A percentile compares a stretch with the other conserved stretches of the same genome.
Conservation (phyloP, 106 monocot species). For the Vanilla planifolia region DNA sequence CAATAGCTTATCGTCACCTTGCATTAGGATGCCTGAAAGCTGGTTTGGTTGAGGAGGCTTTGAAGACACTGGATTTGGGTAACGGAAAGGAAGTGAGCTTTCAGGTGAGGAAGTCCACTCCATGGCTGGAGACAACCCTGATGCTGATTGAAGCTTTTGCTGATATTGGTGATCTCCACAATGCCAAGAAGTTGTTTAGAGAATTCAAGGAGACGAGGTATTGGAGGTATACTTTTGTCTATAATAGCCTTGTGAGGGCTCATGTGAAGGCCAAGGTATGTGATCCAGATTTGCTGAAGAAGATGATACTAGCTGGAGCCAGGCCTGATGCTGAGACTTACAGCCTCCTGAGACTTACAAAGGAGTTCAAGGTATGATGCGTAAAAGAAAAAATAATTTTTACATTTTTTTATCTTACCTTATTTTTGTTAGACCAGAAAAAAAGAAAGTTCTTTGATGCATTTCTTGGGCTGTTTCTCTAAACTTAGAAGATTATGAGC, state of each 20-base stretch:
- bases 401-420: too few species aligned
- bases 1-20: slow-evolving; percentile 92
- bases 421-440: too few species aligned
- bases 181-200: slow-evolving; percentile 47
- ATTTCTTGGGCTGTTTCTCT: too few species aligned
- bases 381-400: too few species aligned
- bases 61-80: slow-evolving; percentile 58
- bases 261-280: slow-evolving; percentile 76
- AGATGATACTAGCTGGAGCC: slow-evolving; percentile 84
- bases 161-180: slow-evolving; percentile 55
- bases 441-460: too few species aligned
- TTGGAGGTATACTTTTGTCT: slow-evolving; percentile 66
- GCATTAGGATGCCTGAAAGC: slow-evolving; percentile 77
- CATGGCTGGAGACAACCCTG: slow-evolving; percentile 82
- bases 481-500: too few species aligned
- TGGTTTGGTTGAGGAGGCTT: slow-evolving; percentile 55
- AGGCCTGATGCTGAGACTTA: slow-evolving; percentile 94
- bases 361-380: slow-evolving; percentile 40
- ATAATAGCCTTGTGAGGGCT: slow-evolving; percentile 68
- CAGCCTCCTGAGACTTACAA: slow-evolving; percentile 67
- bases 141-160: slow-evolving; percentile 61
- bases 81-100: slow-evolving; percentile 40
- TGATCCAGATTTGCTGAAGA: slow-evolving; percentile 59
- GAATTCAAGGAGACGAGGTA: slow-evolving; percentile 81
- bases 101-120: slow-evolving; percentile 65